Conservation (phyloP, 2,329 filamentous ascomycete species). For the Trichoderma semiorbis region DNA sequence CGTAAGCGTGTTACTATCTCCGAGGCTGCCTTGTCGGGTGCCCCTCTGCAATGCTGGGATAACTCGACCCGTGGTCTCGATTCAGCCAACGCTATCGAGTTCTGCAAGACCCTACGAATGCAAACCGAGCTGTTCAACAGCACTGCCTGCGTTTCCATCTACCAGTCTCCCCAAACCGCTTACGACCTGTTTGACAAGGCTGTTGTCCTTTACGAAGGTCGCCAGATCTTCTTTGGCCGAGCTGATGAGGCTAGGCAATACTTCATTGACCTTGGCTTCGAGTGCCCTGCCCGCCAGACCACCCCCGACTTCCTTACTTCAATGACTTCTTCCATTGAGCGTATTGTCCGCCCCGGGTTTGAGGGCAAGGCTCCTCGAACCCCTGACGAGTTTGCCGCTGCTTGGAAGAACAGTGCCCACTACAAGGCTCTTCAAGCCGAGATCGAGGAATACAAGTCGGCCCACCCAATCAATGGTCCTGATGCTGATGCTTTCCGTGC, state of each 20-base stretch:
- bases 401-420: conserved; percentile 54
- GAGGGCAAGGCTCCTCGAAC: conserved; percentile 56
- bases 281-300: conserved; percentile 63
- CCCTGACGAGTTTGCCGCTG: conserved; percentile 57
- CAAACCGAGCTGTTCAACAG: conserved; percentile 64
- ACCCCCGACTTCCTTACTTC: conserved; percentile 71
- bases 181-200: conserved; percentile 65
- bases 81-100: conserved; percentile 72
- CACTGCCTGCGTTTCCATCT: conserved; percentile 69
- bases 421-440: conserved; percentile 50
- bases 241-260: conserved; percentile 59
- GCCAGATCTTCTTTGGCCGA: conserved; percentile 61
- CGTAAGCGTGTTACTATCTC: conserved; percentile 64
- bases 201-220: conserved; percentile 56
- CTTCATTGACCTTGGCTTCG: conserved; percentile 64
- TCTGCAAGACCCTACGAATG: conserved; percentile 66
- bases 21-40: conserved; percentile 56
- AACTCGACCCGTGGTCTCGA: conserved; percentile 73
- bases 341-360: conserved; percentile 53
- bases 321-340: conserved; percentile 60
- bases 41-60: conserved; percentile 64
- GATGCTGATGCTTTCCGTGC: conserved; percentile 56
- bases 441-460: conserved; percentile 53
- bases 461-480: conserved; percentile 53
- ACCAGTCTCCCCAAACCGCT: conserved; percentile 62